A percentile compares a stretch with the other conserved stretches of the same genome.
These are phyloP conservation scores for Chloris gayana DNA, from an alignment of 176 grass and related monocot genomes.

Conservation along the genomic window DNA sequence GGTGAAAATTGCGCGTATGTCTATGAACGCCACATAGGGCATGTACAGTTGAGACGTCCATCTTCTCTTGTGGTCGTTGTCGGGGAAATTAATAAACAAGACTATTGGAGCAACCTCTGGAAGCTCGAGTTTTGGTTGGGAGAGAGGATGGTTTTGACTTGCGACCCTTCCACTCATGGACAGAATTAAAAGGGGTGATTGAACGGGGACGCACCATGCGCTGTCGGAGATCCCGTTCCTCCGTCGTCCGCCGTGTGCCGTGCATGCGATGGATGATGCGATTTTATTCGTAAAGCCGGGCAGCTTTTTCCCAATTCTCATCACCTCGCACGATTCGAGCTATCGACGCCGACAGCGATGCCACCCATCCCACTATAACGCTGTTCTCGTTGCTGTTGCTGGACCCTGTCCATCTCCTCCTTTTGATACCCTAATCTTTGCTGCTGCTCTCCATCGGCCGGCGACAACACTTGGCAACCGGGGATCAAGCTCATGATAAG, in stretches of 20 bases:
- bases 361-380: not conserved
- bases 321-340: not conserved
- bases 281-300: not conserved
- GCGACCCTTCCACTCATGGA: not conserved
- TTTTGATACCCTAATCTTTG: not conserved
- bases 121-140: not conserved
- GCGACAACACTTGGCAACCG: not conserved
- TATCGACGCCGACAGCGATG: constrained; percentile 35
- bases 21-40: not conserved
- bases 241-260: not conserved
- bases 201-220: not conserved
- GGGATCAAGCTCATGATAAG: not conserved
- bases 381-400: not conserved
- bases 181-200: constrained; percentile 19
- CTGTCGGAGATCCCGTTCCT: constrained; percentile 9
- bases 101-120: not conserved
- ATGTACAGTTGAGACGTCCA: too few relatives aligned
- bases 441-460: constrained; percentile 4
- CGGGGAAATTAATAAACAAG: not conserved
- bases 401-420: not conserved
- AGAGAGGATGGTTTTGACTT: constrained; percentile 18
- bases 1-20: too few relatives aligned
- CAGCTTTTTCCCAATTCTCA: not conserved
- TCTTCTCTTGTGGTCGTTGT: not conserved
- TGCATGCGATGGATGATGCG: not conserved